Evolutionary conservation across 768 basidiomycete genomes (phyloP), one percentile per base, ranked within the genome.

Genomic region (Mycena crocata): DNA sequence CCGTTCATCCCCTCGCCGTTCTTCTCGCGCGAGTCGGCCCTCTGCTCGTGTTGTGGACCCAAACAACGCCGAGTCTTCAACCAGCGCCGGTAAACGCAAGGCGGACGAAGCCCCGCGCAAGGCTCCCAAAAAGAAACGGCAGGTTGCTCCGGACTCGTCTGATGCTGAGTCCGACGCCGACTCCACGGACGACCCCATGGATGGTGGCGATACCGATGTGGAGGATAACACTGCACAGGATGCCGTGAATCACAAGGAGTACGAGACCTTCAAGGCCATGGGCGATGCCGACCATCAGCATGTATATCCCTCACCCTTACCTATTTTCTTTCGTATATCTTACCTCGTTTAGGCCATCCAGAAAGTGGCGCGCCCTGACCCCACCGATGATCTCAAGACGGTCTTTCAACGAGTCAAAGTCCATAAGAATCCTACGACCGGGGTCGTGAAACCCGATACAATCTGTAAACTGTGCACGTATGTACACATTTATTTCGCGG

Each of bases 241-340:
- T 42, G 55, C 13, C 3, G 19, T 56, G 19, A 42, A 57, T 8
- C 1, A 24, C 26, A 37, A 54, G 13, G 32, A 55, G 13, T 57
- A 57, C 30, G 9, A 57, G 23, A 44, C 42, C 28, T 30, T 57
- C 30, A 57, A 57, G 21, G 40, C 42, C 6, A 45, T 57, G 42
- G 56, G 28, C 1, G 56, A 57, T 57, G 56, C 56, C 7, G 56
- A 57, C 31, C 42, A 57, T 24, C 40, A 40, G 2, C 21, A 57
- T 35, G 56, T 55, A 55, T 42, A 15, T 37, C 35, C 35, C 35
- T 37, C 15, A 8, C 8, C 8, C 35, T 37, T 15, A 37, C 35
- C 15, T 37, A 8, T 37, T 37, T 37, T 8, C 35, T 37, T 15
- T 9, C 35, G 15, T 15, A 37, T 9, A 37, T n/a, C 28, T 4